phyloP scores from a whole-genome alignment of 2,329 filamentous ascomycete species.

The Apiospora malaysiana region DNA sequence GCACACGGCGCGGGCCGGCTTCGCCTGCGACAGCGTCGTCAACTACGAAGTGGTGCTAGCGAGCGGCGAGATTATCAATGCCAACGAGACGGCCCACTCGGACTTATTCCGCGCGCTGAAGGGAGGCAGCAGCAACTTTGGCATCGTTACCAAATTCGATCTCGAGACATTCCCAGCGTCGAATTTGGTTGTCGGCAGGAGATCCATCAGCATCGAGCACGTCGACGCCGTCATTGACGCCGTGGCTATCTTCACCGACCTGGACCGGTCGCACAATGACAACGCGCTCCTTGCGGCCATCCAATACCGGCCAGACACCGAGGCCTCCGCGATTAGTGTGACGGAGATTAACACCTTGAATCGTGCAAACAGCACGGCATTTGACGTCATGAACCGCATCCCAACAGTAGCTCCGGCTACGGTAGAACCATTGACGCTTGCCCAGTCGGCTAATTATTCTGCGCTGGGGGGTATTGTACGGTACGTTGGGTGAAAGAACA shows the following conservation, averaged over 20 bases:
- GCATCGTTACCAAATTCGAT: constrained; percentile 42
- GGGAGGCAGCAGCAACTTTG: constrained; percentile 53
- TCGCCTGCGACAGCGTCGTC: constrained; percentile 50
- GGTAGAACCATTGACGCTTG: neutral
- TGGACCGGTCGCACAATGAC: constrained; percentile 19
- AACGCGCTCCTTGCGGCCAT: constrained; percentile 10
- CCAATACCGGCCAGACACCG: neutral
- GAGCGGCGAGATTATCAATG: constrained; percentile 42
- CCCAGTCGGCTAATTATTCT: constrained; percentile 4
- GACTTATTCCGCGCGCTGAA: constrained; percentile 52
- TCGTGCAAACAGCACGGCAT: constrained; percentile 13
- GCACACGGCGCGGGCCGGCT: constrained; percentile 42
- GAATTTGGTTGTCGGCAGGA: constrained; percentile 42
- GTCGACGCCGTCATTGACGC: constrained; percentile 46
- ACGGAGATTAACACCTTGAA: neutral
- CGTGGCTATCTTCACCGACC: constrained; percentile 31
- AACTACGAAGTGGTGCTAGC: constrained; percentile 51
- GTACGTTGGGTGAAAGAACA: neutral
- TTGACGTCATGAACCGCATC: constrained; percentile 2
- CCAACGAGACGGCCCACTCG: constrained; percentile 40
- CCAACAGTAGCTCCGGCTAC: neutral
- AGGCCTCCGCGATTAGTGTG: neutral
- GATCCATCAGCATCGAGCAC: constrained; percentile 49
- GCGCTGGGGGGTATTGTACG: neutral
- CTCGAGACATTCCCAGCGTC: constrained; percentile 26